phyloP scores from a whole-genome alignment of 805 yeast species.

The Metschnikowia orientalis region DNA sequence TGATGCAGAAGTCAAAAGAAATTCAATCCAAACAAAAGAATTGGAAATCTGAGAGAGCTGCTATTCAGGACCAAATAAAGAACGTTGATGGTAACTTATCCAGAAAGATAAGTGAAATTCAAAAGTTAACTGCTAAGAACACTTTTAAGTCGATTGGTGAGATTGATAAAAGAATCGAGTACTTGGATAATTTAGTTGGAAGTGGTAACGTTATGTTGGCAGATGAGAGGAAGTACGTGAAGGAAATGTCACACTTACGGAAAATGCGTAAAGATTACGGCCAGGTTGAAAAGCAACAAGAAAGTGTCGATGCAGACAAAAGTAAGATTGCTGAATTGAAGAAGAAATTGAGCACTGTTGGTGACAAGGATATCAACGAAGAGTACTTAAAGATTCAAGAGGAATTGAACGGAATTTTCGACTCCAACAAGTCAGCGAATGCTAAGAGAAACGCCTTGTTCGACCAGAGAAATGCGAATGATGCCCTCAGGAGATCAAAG shows the following conservation, averaged over 20 bases:
- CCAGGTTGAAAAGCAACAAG: constrained; percentile 68
- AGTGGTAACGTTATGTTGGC: constrained; percentile 80
- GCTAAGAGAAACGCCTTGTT: constrained; percentile 62
- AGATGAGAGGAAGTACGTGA: constrained; percentile 80
- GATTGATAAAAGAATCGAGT: constrained; percentile 59
- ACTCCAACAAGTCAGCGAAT: constrained; percentile 54
- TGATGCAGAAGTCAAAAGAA: constrained; percentile 36
- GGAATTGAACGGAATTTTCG: constrained; percentile 63
- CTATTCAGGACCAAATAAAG: constrained; percentile 67
- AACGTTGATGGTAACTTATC: constrained; percentile 64
- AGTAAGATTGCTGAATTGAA: constrained; percentile 72
- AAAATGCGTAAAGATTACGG: constrained; percentile 77
- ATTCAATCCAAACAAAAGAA: constrained; percentile 44
- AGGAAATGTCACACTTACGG: constrained; percentile 80
- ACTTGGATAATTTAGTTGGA: constrained; percentile 70
- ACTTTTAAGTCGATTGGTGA: constrained; percentile 64
- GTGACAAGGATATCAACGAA: constrained; percentile 59
- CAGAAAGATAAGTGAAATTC: constrained; percentile 72
- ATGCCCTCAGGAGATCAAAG: constrained; percentile 63
- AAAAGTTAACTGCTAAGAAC: constrained; percentile 64
- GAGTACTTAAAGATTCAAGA: constrained; percentile 66
- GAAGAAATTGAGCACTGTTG: constrained; percentile 55
- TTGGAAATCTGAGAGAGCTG: constrained; percentile 44
- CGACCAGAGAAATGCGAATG: constrained; percentile 62
- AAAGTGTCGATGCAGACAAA: constrained; percentile 74